Conservation (phyloP, 2,329 filamentous ascomycete species). For the Aspergillus persii region DNA sequence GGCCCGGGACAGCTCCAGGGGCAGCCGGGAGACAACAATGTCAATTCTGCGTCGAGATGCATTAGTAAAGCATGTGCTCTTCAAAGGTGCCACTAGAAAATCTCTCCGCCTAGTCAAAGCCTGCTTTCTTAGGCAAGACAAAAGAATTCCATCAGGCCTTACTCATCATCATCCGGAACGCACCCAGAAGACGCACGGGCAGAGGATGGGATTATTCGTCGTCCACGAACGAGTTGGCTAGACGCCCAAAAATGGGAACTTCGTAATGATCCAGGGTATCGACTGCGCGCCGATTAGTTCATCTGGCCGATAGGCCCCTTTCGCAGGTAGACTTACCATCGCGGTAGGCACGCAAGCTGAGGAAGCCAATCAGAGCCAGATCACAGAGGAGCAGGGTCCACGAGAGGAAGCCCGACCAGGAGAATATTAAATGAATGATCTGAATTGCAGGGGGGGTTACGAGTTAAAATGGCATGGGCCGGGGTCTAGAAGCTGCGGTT, state of each 20-base stretch:
- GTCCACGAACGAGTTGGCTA: constrained; percentile 87
- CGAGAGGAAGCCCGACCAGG: constrained; percentile 78
- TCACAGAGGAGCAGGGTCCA: constrained; percentile 81
- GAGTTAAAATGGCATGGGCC: constrained; percentile 5
- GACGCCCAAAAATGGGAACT: constrained; percentile 77
- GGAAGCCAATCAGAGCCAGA: constrained; percentile 69
- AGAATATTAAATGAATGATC: constrained; percentile 79
- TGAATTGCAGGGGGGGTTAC: constrained; percentile 47
- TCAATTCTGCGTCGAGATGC: neutral
- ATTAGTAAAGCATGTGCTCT: neutral
- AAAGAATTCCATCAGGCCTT: neutral
- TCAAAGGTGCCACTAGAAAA: neutral
- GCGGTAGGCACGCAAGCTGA: constrained; percentile 76
- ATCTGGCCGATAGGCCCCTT: neutral
- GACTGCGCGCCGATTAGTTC: constrained; percentile 43
- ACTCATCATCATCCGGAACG: neutral
- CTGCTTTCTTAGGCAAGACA: neutral
- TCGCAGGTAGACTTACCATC: constrained; percentile 60
- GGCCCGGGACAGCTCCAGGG: neutral
- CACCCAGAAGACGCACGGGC: neutral
- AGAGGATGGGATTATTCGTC: constrained; percentile 59
- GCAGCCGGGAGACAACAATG: neutral
- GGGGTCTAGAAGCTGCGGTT: neutral
- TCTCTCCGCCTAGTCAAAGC: neutral
- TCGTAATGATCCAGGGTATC: constrained; percentile 70